Evolutionary conservation across 1,284 basidiomycete species (phyloP).

Genomic region (Cutaneotrichosporon cyanovorans): DNA sequence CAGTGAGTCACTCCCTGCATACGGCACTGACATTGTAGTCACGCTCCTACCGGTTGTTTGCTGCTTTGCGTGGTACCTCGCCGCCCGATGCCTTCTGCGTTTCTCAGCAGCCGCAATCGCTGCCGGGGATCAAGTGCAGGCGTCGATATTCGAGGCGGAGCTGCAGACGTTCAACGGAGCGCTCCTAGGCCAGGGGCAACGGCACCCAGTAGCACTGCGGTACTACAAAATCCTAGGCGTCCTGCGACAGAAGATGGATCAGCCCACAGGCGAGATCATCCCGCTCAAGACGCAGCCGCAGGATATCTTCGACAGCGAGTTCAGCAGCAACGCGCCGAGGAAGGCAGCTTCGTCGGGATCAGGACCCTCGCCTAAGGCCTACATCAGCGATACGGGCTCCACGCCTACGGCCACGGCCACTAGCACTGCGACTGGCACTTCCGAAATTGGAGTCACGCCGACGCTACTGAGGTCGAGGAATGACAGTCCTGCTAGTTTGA

Average conservation of each 20-base stretch:
- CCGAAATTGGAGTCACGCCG: background rate
- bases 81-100: conserved; percentile 24
- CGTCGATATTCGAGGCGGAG: conserved; percentile 28
- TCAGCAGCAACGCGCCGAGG: conserved; percentile 1
- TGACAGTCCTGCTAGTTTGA: no score
- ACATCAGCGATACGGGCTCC: background rate
- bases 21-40: conserved; percentile 16
- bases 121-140: conserved; percentile 23
- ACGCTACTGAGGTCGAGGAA: no score
- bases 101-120: conserved; percentile 31
- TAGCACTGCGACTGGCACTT: no score
- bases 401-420: background rate
- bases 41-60: conserved; percentile 24
- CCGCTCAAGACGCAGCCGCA: conserved; percentile 1
- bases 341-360: conserved; percentile 4
- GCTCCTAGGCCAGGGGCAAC: conserved; percentile 22
- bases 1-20: conserved; percentile 15
- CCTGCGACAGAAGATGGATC: background rate
- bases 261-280: conserved; percentile 3
- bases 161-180: conserved; percentile 28
- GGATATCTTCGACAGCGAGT: conserved; percentile 7
- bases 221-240: conserved; percentile 3
- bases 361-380: background rate
- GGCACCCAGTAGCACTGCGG: conserved; percentile 25
- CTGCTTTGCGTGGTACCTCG: conserved; percentile 26